Base-by-base conservation (phyloP, 306 rosid species). In the Rubus parviflorus region DNA sequence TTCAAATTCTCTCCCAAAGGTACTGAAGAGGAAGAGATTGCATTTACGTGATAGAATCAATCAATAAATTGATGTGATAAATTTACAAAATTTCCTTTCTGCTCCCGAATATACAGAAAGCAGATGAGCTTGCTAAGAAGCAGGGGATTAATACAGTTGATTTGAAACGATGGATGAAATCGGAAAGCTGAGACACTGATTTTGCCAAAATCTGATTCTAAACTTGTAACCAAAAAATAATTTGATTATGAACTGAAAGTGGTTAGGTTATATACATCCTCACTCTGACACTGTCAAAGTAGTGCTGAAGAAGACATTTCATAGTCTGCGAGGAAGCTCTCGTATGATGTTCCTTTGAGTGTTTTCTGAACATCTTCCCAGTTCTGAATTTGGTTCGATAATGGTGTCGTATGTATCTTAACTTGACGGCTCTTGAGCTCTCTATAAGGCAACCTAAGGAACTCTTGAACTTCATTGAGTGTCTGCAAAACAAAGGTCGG, bases 401-500 rank as follows among this genome's bases (percentile, higher is more conserved):
- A 62, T 20, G 90, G 81, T 3, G 86, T 87, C 6, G 83, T 85
- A 74, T 91, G 93, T 68, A 86, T 91, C 89, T 77, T 89, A 0
- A 89, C 85, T 58, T 86, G 93, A n/a, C 80, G 86, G 72, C 92
- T 91, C 75, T 79, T 57, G 3, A 89, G 80, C 48, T 86, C 86
- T 75, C 77, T 86, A 61, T 78, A 63, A 48, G 97, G 90, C 56
- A 87, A 83, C 66, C 81, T 80, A 0, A 86, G 77, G 79, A 91
- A 91, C 77, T 89, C 89, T 71, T 89, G 92, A 73, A 91, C 88
- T 54, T 86, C 92, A 71, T 81, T 77, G 1, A 87, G 86, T 82
- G 85, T 89, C 94, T 91, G 83, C 19, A 57, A 30, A 1, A 61
- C 41, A 25, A 42, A 41, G 10, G 8, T 66, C n/a, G 40, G 8